Percentiles rank a stretch among this genome's conserved stretches.
These are phyloP conservation scores for Atkinsonella texensis DNA, from an alignment of 2,329 filamentous ascomycete genomes.

Conservation along the genomic window DNA sequence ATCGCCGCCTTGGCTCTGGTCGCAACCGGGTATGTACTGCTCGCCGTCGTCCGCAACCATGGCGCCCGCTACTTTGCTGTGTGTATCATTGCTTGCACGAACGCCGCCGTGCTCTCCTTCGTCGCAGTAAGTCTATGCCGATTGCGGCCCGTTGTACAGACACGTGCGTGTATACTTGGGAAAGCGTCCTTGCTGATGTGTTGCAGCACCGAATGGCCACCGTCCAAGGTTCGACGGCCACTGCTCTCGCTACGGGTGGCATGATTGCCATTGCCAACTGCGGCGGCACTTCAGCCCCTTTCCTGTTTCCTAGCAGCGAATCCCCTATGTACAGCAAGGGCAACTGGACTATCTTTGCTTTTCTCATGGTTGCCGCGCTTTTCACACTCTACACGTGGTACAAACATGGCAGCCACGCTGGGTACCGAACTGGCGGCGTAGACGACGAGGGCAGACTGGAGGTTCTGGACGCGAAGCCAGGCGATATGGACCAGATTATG, in stretches of 20 bases:
- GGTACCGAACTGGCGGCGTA: slow-evolving; percentile 16
- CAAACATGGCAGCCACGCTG: slow-evolving; percentile 19
- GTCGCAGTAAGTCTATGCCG: slow-evolving; percentile 16
- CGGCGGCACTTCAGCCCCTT: slow-evolving; percentile 22
- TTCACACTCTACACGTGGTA: slow-evolving; percentile 20
- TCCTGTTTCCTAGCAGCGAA: slow-evolving; percentile 19
- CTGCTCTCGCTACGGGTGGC: slow-evolving; percentile 21
- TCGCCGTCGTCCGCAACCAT: slow-evolving; percentile 19
- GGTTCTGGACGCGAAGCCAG: slow-evolving; percentile 11
- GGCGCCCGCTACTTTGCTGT: slow-evolving; percentile 19
- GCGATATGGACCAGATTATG: slow-evolving; percentile 10
- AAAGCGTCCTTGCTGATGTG: neutral
- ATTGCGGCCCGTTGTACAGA: neutral
- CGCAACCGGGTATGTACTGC: slow-evolving; percentile 17
- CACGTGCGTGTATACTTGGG: neutral
- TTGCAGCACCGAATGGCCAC: slow-evolving; percentile 21
- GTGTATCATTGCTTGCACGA: slow-evolving; percentile 21
- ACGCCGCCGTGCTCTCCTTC: slow-evolving; percentile 20
- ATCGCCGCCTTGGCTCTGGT: slow-evolving; percentile 18
- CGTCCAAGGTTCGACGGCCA: slow-evolving; percentile 20
- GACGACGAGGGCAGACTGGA: slow-evolving; percentile 12
- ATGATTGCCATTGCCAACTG: slow-evolving; percentile 24
- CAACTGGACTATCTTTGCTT: slow-evolving; percentile 22
- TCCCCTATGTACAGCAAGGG: slow-evolving; percentile 22
- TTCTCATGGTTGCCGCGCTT: slow-evolving; percentile 14